A percentile compares a stretch with the other conserved stretches of the same genome.
phyloP scores from a whole-genome alignment of 2,329 filamentous ascomycete species.

The Huntiella savannae region DNA sequence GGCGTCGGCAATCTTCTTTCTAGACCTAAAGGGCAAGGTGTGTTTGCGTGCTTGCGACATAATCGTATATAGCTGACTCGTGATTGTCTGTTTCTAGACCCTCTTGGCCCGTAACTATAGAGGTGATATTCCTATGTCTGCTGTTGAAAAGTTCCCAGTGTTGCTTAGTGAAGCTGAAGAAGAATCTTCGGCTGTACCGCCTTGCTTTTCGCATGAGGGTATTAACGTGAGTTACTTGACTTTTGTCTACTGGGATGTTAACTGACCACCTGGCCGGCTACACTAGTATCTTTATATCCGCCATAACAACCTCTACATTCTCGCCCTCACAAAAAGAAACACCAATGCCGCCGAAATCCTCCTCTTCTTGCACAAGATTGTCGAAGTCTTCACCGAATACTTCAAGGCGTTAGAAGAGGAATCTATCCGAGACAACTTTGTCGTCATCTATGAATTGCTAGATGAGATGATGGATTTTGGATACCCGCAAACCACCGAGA shows the following conservation, averaged over 20 bases:
- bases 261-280: conserved; percentile 11
- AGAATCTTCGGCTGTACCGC: conserved; percentile 90
- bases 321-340: conserved; percentile 94
- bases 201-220: conserved; percentile 95
- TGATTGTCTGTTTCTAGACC: conserved; percentile 41
- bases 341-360: conserved; percentile 97
- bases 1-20: conserved; percentile 96
- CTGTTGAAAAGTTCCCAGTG: conserved; percentile 92
- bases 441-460: conserved; percentile 94
- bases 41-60: conserved; percentile 9
- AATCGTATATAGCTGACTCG: not conserved
- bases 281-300: conserved; percentile 89
- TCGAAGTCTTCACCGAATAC: conserved; percentile 98
- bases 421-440: conserved; percentile 97
- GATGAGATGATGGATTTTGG: conserved; percentile 99
- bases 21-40: conserved; percentile 99
- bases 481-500: conserved; percentile 94
- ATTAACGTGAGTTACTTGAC: conserved; percentile 56
- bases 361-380: conserved; percentile 91
- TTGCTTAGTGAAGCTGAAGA: conserved; percentile 96
- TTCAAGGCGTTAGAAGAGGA: conserved; percentile 98
- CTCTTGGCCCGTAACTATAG: conserved; percentile 96
- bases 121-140: conserved; percentile 97
- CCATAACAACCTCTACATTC: conserved; percentile 96
- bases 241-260: conserved; percentile 7